Base-by-base conservation (phyloP, 2,329 filamentous ascomycete species). In the Penicillium frequentans region DNA sequence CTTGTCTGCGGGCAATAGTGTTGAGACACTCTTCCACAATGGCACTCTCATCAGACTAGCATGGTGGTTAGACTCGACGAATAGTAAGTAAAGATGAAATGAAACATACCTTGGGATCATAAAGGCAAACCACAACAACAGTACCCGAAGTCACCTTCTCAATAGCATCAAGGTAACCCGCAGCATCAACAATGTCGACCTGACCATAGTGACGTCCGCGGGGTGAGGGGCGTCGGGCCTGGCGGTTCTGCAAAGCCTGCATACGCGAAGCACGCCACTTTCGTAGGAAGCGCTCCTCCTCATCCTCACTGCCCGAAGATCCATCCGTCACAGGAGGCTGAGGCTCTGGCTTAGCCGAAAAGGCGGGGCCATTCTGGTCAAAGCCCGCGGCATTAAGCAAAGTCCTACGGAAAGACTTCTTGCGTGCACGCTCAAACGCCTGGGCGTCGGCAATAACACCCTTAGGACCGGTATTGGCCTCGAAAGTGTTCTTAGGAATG, bases 81-180 rank as follows among this genome's bases (percentile, higher is more conserved):
- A 23, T 27, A 42, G 45, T 21, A 31, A 23, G 9, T 33, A 51
- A 52, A 26, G 19, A n/a, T 55, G 27, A 9, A 42, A 10, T 27
- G 50, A 52, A 50, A 77, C 86, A 72, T 84, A 96, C 92, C 81
- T 90, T 84, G 59, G 90, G 84, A 70, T 97, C 92, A 74, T 92
- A 95, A 63, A 99, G 92, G 77, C 93, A 96, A 27, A 99, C 95
- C 2, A 97, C 89, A 2, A 98, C 93, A 3, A 90, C 84, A 0
- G 91, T 93, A 47, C 93, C 90, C 48, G 87, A 77, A 39, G 86
- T 82, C 5, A 93, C 91, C 76, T 91, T 95, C 78, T 99, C 95
- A 65, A 98, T 91, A 54, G 93, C 93, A 74, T 98, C 93, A n/a
- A 99, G 83, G 69, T 96, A 99, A 19, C 93, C 95, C 62, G 89